These are phyloP conservation scores for Pseudonitzschia multistriata DNA, from an alignment of 108 stramenopile species.

Conservation along the genomic window DNA sequence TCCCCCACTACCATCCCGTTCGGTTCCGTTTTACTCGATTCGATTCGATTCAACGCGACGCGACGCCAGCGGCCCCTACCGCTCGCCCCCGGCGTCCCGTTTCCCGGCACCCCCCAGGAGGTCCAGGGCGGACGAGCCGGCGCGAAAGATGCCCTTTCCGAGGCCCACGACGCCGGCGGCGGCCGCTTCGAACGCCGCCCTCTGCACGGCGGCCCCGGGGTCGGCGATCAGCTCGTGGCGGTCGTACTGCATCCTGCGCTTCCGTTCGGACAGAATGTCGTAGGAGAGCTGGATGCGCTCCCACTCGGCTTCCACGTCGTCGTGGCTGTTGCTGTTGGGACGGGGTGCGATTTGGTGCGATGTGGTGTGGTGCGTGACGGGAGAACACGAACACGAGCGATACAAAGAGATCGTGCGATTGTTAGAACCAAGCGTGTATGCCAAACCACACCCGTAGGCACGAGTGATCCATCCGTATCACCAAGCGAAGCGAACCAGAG, in stretches of 20 bases:
- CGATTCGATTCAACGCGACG: not conserved
- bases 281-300: conserved; percentile 74
- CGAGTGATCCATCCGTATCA: too few species aligned
- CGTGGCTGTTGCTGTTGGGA: conserved; percentile 56
- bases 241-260: conserved; percentile 57
- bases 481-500: not conserved
- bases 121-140: conserved; percentile 29
- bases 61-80: not conserved
- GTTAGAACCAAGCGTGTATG: not conserved
- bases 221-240: conserved; percentile 55
- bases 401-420: not conserved
- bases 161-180: conserved; percentile 39
- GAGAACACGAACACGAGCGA: not conserved
- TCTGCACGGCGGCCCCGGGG: conserved; percentile 61
- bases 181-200: conserved; percentile 56
- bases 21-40: not conserved
- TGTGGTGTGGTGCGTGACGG: not conserved
- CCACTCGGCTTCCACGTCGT: conserved; percentile 76
- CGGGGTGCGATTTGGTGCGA: too few species aligned
- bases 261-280: conserved; percentile 60
- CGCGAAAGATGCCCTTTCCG: conserved; percentile 43
- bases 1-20: not conserved
- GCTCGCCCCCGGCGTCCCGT: not conserved
- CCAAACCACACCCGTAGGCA: not conserved
- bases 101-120: not conserved